These are phyloP conservation scores for Pinus taeda DNA, from an alignment of 75 land plant genomes.

Conservation along the genomic window DNA sequence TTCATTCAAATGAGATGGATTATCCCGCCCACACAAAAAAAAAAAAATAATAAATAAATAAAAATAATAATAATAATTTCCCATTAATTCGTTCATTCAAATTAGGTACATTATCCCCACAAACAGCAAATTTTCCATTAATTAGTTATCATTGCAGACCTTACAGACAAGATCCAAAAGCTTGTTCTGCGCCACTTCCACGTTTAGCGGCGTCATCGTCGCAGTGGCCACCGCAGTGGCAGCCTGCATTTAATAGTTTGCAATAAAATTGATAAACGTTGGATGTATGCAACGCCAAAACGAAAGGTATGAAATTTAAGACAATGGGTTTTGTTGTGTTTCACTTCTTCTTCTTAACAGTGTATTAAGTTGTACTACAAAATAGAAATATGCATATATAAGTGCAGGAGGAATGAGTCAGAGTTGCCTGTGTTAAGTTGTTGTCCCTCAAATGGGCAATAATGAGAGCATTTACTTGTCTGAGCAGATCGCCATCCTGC, in stretches of 20 bases:
- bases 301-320: neutral
- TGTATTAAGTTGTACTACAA: no score
- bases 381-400: neutral
- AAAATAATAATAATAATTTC: neutral
- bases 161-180: conserved; percentile 73
- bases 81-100: no score
- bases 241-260: conserved; percentile 38
- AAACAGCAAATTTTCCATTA: neutral
- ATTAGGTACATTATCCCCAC: no score
- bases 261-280: neutral
- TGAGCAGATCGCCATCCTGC: conserved; percentile 65
- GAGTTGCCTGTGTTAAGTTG: conserved; percentile 63
- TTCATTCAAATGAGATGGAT: conserved; percentile 17
- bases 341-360: no score
- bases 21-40: no score
- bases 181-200: conserved; percentile 63
- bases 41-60: no score
- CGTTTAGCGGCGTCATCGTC: conserved; percentile 79
- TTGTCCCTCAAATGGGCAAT: conserved; percentile 82
- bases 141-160: conserved; percentile 28
- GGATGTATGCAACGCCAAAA: neutral
- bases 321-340: no score
- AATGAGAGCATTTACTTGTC: conserved; percentile 79
- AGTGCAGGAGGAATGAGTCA: neutral
- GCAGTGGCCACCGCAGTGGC: conserved; percentile 81